Percentiles rank a stretch among this genome's conserved stretches.
phyloP scores from a whole-genome alignment of 805 yeast genomes.

The Yarrowia sp. region DNA sequence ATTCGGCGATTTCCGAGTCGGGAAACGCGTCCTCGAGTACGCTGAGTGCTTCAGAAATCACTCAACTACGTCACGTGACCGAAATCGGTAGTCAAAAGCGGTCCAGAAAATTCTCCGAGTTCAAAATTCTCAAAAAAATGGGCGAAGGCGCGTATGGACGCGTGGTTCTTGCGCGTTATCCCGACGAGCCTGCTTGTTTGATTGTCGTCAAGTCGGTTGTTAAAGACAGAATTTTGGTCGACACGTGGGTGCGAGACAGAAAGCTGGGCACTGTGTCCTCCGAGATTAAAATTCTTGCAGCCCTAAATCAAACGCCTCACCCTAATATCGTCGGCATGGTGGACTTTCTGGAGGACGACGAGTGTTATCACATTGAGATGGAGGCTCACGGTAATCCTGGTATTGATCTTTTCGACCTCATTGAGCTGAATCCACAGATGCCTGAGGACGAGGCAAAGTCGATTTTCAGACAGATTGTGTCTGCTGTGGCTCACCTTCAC shows the following conservation, averaged over 20 bases:
- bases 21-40: neutral
- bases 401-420: conserved; percentile 86
- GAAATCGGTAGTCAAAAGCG: conserved; percentile 67
- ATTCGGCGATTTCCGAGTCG: too few relatives aligned
- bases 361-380: conserved; percentile 85
- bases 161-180: conserved; percentile 75
- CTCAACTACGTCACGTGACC: conserved; percentile 35
- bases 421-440: conserved; percentile 82
- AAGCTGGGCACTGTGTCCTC: conserved; percentile 89
- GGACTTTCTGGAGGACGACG: conserved; percentile 90
- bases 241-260: conserved; percentile 95
- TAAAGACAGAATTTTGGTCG: conserved; percentile 89
- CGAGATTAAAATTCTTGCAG: conserved; percentile 91
- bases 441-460: conserved; percentile 72
- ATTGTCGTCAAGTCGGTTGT: conserved; percentile 86
- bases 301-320: conserved; percentile 63
- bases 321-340: conserved; percentile 81
- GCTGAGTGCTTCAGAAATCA: conserved; percentile 26
- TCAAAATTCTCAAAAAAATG: conserved; percentile 66
- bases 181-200: conserved; percentile 57
- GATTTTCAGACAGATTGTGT: conserved; percentile 74
- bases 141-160: conserved; percentile 98
- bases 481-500: conserved; percentile 80
- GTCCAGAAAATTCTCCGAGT: conserved; percentile 69
- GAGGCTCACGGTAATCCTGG: conserved; percentile 90